A percentile compares a stretch with the other conserved stretches of the same genome.
Conservation (phyloP, 805 yeast species). For the Saccharomycopsis vini region DNA sequence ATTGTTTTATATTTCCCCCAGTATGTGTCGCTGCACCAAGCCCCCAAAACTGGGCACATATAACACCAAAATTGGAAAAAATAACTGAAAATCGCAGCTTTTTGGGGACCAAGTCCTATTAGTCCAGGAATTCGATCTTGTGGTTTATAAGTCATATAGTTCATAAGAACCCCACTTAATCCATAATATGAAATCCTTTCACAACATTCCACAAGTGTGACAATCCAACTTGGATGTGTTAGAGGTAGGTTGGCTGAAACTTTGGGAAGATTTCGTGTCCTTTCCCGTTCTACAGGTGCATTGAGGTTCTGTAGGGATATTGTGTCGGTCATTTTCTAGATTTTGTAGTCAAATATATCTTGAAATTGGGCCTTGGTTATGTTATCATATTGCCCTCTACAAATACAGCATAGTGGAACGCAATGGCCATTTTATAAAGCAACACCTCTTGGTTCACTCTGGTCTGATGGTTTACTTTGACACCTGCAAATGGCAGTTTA, state of each 20-base stretch:
- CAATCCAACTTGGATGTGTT: constrained; percentile 33
- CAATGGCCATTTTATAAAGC: no score
- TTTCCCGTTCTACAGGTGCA: not conserved
- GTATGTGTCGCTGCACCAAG: constrained; percentile 64
- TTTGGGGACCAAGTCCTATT: constrained; percentile 47
- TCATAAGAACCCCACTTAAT: constrained; percentile 64
- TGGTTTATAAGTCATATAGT: constrained; percentile 59
- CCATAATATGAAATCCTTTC: constrained; percentile 82
- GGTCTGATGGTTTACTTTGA: no score
- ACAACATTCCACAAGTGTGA: constrained; percentile 65
- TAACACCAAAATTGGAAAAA: constrained; percentile 80
- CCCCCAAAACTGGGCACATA: constrained; percentile 71
- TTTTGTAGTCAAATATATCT: no score
- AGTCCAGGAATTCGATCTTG: constrained; percentile 38
- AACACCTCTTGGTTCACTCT: no score
- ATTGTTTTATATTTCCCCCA: constrained; percentile 69
- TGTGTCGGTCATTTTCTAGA: no score
- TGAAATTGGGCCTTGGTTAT: no score
- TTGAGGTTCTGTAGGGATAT: not conserved
- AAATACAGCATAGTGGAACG: no score
- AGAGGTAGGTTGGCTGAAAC: constrained; percentile 4
- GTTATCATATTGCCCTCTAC: no score
- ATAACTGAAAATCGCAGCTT: constrained; percentile 65
- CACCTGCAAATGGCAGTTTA: no score
- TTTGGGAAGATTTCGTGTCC: not conserved